Conservation (phyloP, 2,329 filamentous ascomycete genomes). For the Coniochaeta ligniaria region DNA sequence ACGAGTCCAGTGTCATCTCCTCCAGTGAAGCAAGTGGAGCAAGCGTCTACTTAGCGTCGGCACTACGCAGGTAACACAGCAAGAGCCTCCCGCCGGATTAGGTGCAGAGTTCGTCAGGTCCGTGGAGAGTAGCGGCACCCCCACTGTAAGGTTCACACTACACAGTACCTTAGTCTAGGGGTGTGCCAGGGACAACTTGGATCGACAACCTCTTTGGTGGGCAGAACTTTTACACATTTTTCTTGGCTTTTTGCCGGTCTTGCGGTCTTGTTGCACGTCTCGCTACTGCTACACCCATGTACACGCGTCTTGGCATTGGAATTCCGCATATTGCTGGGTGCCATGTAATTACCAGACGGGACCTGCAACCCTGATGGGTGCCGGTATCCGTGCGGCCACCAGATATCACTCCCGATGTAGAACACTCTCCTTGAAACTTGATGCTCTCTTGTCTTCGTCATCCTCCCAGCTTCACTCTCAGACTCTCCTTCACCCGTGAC, state of each 20-base stretch:
- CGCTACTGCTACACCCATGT: neutral
- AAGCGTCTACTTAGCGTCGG: no score
- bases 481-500: neutral
- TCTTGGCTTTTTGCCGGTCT: neutral
- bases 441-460: neutral
- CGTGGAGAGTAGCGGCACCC: neutral
- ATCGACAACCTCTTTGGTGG: no score
- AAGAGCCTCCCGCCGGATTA: neutral
- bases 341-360: neutral
- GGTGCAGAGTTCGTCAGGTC: neutral
- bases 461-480: neutral
- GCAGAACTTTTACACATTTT: neutral
- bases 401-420: neutral
- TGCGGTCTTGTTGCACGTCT: neutral
- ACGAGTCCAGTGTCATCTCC: no score
- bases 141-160: no score
- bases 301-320: neutral
- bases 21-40: no score
- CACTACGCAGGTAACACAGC: no score
- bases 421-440: neutral
- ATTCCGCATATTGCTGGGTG: neutral
- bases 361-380: neutral
- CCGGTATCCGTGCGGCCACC: neutral
- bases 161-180: no score
- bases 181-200: no score